Evolutionary conservation across 2,329 filamentous ascomycete genomes (phyloP), one percentile per base, ranked within the genome.

Genomic region (Claviceps sp.): DNA sequence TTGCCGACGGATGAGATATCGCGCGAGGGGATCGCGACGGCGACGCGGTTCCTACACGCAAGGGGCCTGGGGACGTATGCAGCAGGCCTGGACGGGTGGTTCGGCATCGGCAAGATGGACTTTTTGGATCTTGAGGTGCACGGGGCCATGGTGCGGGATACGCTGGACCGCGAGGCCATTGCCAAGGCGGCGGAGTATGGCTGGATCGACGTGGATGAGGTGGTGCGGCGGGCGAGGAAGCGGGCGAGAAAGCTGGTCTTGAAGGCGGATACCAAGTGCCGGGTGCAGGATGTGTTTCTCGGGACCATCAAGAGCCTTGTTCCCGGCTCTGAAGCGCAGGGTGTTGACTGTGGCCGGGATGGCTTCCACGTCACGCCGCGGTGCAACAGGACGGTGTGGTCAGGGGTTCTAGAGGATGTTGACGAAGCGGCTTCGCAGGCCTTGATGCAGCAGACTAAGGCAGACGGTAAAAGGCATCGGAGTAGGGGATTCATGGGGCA

Each of bases 81-180:
- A 1, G n/a, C 26, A 0, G 41, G 50, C 2, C 55, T 66, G 13
- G 14, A 56, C 3, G 30, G 37, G 4, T 63, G 58, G 52, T 47
- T 51, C 6, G 54, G 55, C 1, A 49, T 46, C 1, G 50, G 50
- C 0, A 45, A 44, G 8, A 40, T 52, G 14, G 58, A 58, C 22
- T 66, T 66, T 46, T 41, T 65, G 10, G 51, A 52, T 5, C 38
- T 66, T 13, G 38, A 54, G 4, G 56, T 65, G 1, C 58, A 64
- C 17, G 39, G 43, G 8, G 41, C 52, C 7, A 53, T 65, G 7
- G 26, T 64, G 4, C 54, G 56, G 22, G 59, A 64, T 5, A 52
- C 45, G 10, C 39, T 60, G 24, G 60, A 63, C 24, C 47, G 40
- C 13, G 49, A 52, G 5, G 39, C 52, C 16, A 34, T 63, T 5